Evolutionary conservation across 805 yeast genomes (phyloP), one percentile per base, ranked within the genome.

Genomic region (Ogataea degrootiae): DNA sequence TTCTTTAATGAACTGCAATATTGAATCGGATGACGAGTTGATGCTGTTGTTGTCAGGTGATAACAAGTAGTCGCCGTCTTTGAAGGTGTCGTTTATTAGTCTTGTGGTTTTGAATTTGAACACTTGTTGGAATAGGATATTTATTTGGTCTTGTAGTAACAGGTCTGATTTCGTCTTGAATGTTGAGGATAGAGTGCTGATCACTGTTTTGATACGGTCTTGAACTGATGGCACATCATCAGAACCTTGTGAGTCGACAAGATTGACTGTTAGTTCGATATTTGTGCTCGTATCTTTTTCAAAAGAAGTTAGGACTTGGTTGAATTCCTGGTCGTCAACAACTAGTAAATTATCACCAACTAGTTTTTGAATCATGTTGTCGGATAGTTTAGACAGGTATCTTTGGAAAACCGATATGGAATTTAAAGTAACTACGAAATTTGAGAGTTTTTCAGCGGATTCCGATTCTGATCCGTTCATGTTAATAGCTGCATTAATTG

Each of bases 381-480:
- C 67, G 9, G 82, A 54, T 36, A 87, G 65, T 48, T 77, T 79
- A 12, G 67, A 62, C 34, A 86, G 71, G 58, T 87, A 86, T 7
- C 70, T 73, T 21, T 77, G 74, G 22, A 86, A 82, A 39, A 83
- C 67, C 11, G 84, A 80, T 5, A 90, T 70, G 1, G 95, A 83
- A 65, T 92, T 91, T 49, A 90, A 69, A 49, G 84, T 78, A 1
- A 87, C 69, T 37, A 89, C 67, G 59, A 80, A 90, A 15, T 77
- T 78, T 33, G 79, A 74, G 15, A 87, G 63, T 48, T 78, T 74
- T 4, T 74, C 68, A 42, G 67, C 65, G 48, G 69, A 71, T 8
- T 77, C 75, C 41, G 75, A 76, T 33, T 71, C 75, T 5, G 65
- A 51, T 21, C 63, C 63, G n/a, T 64, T 63, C 42, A 65, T 52